Base-by-base conservation (phyloP, 116 monocot species). In the Phalaenopsis hybrid region DNA sequence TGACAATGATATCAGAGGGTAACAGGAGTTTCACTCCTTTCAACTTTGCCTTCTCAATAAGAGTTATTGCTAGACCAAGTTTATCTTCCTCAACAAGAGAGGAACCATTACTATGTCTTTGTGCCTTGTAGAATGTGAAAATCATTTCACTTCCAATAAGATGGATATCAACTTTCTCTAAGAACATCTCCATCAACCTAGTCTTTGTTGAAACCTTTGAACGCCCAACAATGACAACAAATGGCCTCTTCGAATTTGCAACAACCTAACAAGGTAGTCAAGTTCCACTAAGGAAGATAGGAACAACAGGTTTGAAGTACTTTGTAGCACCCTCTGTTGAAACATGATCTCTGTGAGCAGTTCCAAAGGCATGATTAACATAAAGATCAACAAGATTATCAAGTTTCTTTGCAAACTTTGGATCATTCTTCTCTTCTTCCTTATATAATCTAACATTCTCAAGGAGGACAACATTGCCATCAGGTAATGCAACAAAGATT, bases 351-450 rank as follows among this genome's bases (percentile, higher is more conserved):
- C 97, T 88, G 65, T 97, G 97, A 72, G 97, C 97, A 4, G 97
- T 94, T 6, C 94, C 97, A 43, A 97, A 97, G 16, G 97, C 97
- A 88, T 98, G 95, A 82, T 98, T 98, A 15, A 98, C 98, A 82
- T 98, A 98, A 21, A 98, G 85, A 72, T 98, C 95, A 81, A 95
- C 98, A 58, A 98, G 87, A 25, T 93, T 86, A 34, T 95, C 93
- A 52, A 98, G 89, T 83, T 98, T 98, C 84, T 93, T 89, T 77
- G 98, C 95, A 85, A 95, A 98, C 50, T 88, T 95, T 37, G 98
- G 95, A 12, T 93, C 98, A 78, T 98, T 98, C 85, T 98, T 98
- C 88, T 98, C 98, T 89, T 98, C 98, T 83, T 98, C 98, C 82
- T 88, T 91, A 82, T 98, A 83, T 78, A 98, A 98, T 70, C 98